Base-by-base conservation (phyloP, 1,284 basidiomycete species). In the Psilocybe mexicana region DNA sequence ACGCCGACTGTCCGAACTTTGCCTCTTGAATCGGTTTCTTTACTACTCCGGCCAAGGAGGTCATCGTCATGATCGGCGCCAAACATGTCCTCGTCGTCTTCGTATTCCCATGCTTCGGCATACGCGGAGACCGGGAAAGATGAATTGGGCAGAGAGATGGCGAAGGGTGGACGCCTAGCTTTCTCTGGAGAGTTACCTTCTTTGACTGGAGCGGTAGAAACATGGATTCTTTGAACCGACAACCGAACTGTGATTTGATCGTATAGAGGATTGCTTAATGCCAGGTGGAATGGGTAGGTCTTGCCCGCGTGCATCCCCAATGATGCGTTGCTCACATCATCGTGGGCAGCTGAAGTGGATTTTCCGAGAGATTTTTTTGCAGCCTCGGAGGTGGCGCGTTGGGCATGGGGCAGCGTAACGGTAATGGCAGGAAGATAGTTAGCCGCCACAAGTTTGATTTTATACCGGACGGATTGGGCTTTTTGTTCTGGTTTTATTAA, bases 401-500 rank as follows among this genome's bases (percentile, higher is more conserved):
- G 73, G 2, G 72, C 68, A 61, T 84, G 84, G n/a, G 87, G 88
- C 36, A 89, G 79, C 23, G 84, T 78, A 30, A 90, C 82, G n/a
- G 86, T 84, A 43, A 98, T 90, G 2, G 90, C 85, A 0, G 96
- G 97, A 14, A 99, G 79, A 73, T 98, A 98, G 72, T 93, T 96
- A 26, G 89, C 84, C 0, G 96, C 97, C 47, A 96, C 92, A 47
- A 98, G 87, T 72, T 97, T 98, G 76, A 99, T 98, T 76, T 98
- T 98, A 84, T 91, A 98, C 5, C 93, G 85, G 35, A 93, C 90
- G 5, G 92, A 93, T 65, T 93, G 91, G 0, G 95, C 90, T 72
- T 98, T 99, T 67, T 95, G 92, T 71, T 99, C 97, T 1, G 97
- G 97, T 69, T 98, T 97, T 75, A 98, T 96, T 60, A 99, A 84